Evolutionary conservation across 176 grass and related monocot genomes (phyloP).

Genomic region (Oryza glaberrima): DNA sequence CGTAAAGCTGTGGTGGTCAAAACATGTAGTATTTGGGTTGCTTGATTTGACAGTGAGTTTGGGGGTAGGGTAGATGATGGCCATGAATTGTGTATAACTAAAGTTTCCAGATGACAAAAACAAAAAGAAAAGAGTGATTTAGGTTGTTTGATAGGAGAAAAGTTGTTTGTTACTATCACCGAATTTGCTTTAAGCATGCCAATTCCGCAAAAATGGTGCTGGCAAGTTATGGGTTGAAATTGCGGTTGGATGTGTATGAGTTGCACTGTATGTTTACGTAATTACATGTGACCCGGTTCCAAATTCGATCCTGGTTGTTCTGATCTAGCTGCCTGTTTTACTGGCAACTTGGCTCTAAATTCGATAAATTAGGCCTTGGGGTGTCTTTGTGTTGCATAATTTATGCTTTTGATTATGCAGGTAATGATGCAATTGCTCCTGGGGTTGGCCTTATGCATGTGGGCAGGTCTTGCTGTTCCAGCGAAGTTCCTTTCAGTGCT

Average conservation of each 20-base stretch:
- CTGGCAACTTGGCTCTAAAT: neutral
- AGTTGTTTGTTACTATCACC: neutral
- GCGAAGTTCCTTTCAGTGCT: conserved; percentile 72
- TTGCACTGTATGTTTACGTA: neutral
- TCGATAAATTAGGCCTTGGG: neutral
- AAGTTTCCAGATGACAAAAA: neutral
- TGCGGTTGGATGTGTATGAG: neutral
- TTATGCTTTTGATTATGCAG: conserved; percentile 36
- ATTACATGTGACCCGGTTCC: neutral
- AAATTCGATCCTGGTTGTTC: neutral
- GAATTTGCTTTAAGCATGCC: neutral
- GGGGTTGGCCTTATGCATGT: conserved; percentile 78
- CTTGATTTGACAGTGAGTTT: neutral
- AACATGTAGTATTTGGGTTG: neutral
- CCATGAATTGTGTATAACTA: neutral
- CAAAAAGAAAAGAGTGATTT: neutral
- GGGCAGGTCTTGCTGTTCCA: conserved; percentile 77
- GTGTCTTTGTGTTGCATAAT: conserved; percentile 20
- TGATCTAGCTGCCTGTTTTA: neutral
- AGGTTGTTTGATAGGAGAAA: neutral
- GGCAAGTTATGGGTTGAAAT: neutral
- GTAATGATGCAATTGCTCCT: conserved; percentile 79
- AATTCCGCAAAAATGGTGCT: neutral
- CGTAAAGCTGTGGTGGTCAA: neutral
- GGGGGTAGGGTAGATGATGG: neutral